These are phyloP conservation scores for Hygrocybe coccinea DNA, from an alignment of 768 basidiomycete genomes.

Conservation along the genomic window DNA sequence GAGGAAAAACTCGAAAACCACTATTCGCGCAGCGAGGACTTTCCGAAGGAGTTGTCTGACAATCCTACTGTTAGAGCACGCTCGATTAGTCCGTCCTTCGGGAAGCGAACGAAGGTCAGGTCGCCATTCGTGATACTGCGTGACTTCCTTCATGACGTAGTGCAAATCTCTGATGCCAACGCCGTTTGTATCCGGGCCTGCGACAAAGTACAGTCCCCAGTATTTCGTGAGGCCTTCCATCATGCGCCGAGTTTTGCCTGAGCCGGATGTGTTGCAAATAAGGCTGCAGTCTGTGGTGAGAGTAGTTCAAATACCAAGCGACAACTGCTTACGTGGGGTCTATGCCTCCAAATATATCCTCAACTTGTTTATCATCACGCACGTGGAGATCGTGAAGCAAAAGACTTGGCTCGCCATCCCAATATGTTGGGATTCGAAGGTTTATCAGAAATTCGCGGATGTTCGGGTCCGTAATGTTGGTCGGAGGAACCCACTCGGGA, in stretches of 20 bases:
- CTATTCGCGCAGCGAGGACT: slow-evolving; percentile 8
- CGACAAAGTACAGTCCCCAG: slow-evolving; percentile 17
- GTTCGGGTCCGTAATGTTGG: slow-evolving; percentile 1
- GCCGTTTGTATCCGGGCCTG: slow-evolving; percentile 5
- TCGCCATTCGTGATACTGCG: slow-evolving; percentile 1
- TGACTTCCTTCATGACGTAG: slow-evolving; percentile 6
- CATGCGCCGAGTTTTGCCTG: slow-evolving; percentile 16
- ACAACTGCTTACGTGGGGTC: slow-evolving; percentile 10
- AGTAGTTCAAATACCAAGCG: slow-evolving; percentile 3
- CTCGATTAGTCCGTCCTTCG: slow-evolving; percentile 7
- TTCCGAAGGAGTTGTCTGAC: slow-evolving; percentile 2
- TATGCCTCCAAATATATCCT: slow-evolving; percentile 12
- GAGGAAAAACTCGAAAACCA: slow-evolving; percentile 5
- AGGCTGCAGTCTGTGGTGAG: slow-evolving; percentile 9
- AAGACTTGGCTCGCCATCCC: slow-evolving; percentile 15
- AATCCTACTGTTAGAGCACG: slow-evolving; percentile 6
- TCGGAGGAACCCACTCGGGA: slow-evolving; percentile 14
- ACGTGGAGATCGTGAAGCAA: slow-evolving; percentile 15
- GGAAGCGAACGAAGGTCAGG: not conserved
- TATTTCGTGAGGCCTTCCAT: slow-evolving; percentile 16
- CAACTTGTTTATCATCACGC: slow-evolving; percentile 11
- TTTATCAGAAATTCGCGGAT: slow-evolving; percentile 11
- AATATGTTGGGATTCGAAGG: slow-evolving; percentile 14
- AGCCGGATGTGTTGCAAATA: slow-evolving; percentile 16
- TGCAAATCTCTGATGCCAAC: slow-evolving; percentile 11